phyloP scores from a whole-genome alignment of 257 asterid genomes.

The Solanum habrochaites region DNA sequence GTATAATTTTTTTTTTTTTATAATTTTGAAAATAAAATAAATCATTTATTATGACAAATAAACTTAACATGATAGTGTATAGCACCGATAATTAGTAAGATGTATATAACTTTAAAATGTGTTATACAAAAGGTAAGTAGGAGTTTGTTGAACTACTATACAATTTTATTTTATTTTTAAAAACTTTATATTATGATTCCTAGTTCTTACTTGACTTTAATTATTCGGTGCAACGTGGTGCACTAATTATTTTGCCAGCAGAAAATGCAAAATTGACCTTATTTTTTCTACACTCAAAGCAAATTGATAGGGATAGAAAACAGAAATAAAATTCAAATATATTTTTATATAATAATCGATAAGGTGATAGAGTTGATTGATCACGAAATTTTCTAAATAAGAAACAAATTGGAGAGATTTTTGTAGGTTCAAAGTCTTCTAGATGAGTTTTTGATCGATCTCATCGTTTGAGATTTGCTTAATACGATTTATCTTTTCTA shows the following conservation, averaged over 20 bases:
- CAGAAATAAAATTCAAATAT: not conserved
- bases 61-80: not conserved
- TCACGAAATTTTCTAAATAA: accelerated
- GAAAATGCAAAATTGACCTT: not conserved
- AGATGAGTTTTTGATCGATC: not conserved
- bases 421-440: not conserved
- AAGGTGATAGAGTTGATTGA: not conserved
- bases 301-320: not conserved
- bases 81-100: not conserved
- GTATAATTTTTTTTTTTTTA: not conserved
- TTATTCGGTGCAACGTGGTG: not conserved
- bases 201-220: not conserved
- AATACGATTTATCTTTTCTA: not conserved
- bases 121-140: not conserved
- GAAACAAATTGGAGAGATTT: no score
- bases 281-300: not conserved
- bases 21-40: not conserved
- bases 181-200: not conserved
- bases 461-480: not conserved
- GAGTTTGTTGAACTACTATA: not conserved
- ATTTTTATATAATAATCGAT: not conserved
- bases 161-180: not conserved
- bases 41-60: not conserved
- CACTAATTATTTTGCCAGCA: not conserved
- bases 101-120: not conserved